Base-by-base conservation (phyloP, 2,329 filamentous ascomycete species). In the Apiospora marii region DNA sequence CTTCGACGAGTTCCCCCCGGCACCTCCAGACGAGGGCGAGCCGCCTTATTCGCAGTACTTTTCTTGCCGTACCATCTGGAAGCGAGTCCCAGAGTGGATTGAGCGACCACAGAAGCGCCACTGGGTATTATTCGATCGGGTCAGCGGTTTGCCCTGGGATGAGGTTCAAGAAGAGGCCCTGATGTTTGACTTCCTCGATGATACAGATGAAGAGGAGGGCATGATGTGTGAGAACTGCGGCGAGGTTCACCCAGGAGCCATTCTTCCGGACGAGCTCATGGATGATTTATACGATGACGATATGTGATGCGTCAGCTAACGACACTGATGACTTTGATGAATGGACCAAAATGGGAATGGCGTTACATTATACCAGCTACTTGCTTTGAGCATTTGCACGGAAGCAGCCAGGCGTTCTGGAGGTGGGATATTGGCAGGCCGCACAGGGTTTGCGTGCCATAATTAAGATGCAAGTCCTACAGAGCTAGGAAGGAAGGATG, bases 41-140 rank as follows among this genome's bases (percentile, higher is more conserved):
- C 79, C 79, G 6, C 87, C 87, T 4, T 73, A 76, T 43, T 86
- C 85, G 6, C 37, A 67, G 3, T 84, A 79, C 73, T 78, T 82
- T n/a, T 83, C 84, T 24, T 84, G 85, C 16, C 80, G 81, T 37
- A 84, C 87, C 4, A 83, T 89, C 27, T 89, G 87, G 86, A 89
- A 88, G 77, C 83, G 80, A 16, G 83, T 89, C 0, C 87, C 87
- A 0, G 67, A 81, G 4, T 79, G 79, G 24, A 83, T 80, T 8
- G 75, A 85, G 24, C 84, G 85, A 71, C 75, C 74, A 0, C 76
- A 81, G 19, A 78, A 83, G 44, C 86, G 87, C 30, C 77, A 80
- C n/a, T 89, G 87, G 87, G 79, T 82, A 22, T 82, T 87, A 48
- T 89, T 89, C 70, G 83, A 84, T 67, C 76, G 80, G 53, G 72